Base-by-base conservation (phyloP, 2,329 filamentous ascomycete genomes). In the Whalleya microplaca region DNA sequence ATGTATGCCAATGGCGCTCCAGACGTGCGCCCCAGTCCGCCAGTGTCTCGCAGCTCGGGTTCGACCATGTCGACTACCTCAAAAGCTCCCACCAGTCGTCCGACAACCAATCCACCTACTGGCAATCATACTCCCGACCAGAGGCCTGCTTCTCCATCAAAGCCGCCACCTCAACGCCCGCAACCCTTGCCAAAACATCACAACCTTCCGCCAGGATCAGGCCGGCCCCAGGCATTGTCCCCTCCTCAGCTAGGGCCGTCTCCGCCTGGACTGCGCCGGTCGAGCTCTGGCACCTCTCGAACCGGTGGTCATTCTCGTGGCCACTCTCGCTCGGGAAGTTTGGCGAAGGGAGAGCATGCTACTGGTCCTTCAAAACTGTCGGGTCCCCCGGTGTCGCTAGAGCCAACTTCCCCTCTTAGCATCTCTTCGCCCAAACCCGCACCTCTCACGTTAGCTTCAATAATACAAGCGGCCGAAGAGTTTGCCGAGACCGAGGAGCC, bases 1-100 rank as follows among this genome's bases (percentile, higher is more conserved):
- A 86, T 92, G 71, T 89, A 92, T 70, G 90, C 88, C 57, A 89
- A 91, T 71, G 86, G 87, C 27, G 76, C 76, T 14, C 82, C 83
- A 2, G 81, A 86, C 53, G 56, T 80, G 7, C 78, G 37, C 62
- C 68, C 56, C 54, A 71, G 66, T 59, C 68, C 69, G 64, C 72
- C 72, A 42, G 52, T 68, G 9, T 72, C 76, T 48, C 69, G 76
- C 51, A 68, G 73, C 42, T 75, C 81, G 0, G 74, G 73, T 27
- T 84, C 83, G 1, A 72, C 72, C 7, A 71, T 78, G 44, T 83
- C 80, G 8, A 75, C 72, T 45, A 73, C 70, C 51, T 78, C 81
- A 44, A 79, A 76, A 65, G 65, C 77, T 41, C 64, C 75, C 12
- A 64, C 72, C 6, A 75, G 69, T 46, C 80, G 76, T 61, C 75